Evolutionary conservation across 2,329 filamentous ascomycete genomes (phyloP).

Genomic region (Alternaria solani): DNA sequence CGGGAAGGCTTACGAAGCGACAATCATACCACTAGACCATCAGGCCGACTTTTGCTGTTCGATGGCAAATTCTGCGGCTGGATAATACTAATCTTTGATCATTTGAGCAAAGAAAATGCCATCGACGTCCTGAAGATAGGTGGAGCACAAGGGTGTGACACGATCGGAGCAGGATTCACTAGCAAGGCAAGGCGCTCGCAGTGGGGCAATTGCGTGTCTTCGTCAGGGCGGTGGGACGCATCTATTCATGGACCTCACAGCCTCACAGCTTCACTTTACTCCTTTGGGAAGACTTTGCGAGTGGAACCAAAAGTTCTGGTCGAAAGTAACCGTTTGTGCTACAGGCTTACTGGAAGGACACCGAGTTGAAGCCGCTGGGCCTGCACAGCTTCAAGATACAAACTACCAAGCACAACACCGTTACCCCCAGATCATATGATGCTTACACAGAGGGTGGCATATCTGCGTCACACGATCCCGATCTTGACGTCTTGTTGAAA

Average conservation of each 20-base stretch:
- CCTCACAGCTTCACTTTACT: conserved; percentile 15
- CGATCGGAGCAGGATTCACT: not conserved
- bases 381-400: not conserved
- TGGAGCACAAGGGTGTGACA: not conserved
- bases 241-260: conserved; percentile 10
- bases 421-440: not conserved
- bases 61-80: conserved; percentile 7
- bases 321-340: conserved; percentile 5
- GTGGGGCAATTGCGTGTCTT: conserved; percentile 11
- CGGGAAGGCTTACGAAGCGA: conserved; percentile 34
- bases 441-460: not conserved
- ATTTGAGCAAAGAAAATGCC: too few relatives aligned
- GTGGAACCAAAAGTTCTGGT: not conserved
- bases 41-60: conserved; percentile 28
- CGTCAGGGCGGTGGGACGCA: conserved; percentile 18
- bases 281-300: conserved; percentile 26
- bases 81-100: not conserved
- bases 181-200: not conserved
- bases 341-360: not conserved
- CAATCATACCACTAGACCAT: conserved; percentile 47
- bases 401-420: not conserved
- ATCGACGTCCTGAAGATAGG: not conserved
- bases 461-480: not conserved
- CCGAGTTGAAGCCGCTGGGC: not conserved
- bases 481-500: conserved; percentile 7